A percentile compares a stretch with the other conserved stretches of the same genome.
phyloP scores from a whole-genome alignment of 768 basidiomycete genomes.

The Amanita phalloides region DNA sequence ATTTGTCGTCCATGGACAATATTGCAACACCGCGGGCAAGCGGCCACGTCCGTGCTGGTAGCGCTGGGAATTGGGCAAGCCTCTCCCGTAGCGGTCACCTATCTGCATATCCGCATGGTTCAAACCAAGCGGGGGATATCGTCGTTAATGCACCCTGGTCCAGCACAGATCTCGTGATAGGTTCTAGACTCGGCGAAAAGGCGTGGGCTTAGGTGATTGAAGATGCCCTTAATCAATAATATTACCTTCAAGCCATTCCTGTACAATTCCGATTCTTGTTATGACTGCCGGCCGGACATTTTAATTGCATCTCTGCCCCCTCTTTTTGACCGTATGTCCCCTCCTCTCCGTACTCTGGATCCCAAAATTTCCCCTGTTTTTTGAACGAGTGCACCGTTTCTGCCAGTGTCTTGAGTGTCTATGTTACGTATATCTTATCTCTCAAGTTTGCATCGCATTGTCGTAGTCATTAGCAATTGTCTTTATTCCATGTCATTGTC shows the following conservation, averaged over 20 bases:
- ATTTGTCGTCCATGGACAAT: slow-evolving; percentile 32
- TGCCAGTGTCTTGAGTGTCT: slow-evolving; percentile 23
- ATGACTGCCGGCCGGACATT: slow-evolving; percentile 33
- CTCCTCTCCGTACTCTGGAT: not conserved
- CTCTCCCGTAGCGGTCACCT: slow-evolving; percentile 46
- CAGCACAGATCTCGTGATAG: slow-evolving; percentile 38
- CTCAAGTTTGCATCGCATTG: slow-evolving; percentile 26
- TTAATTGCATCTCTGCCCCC: slow-evolving; percentile 11
- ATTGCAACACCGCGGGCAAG: slow-evolving; percentile 31
- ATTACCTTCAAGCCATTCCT: slow-evolving; percentile 8
- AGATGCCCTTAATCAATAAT: not conserved
- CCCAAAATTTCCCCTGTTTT: slow-evolving; percentile 6
- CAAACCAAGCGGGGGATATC: slow-evolving; percentile 48
- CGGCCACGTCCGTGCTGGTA: slow-evolving; percentile 69
- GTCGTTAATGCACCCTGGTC: slow-evolving; percentile 52
- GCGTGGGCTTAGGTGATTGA: slow-evolving; percentile 37
- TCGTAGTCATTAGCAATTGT: slow-evolving; percentile 27
- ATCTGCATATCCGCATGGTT: slow-evolving; percentile 41
- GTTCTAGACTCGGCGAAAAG: slow-evolving; percentile 46
- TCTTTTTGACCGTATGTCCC: not conserved
- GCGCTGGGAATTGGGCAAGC: slow-evolving; percentile 71
- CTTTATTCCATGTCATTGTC: slow-evolving; percentile 34
- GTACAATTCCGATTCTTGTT: slow-evolving; percentile 17
- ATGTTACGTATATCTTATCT: slow-evolving; percentile 30
- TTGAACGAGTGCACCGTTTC: not conserved